Evolutionary conservation across 1,284 basidiomycete genomes (phyloP), one percentile per base, ranked within the genome.

Genomic region (Ustilago lituana): DNA sequence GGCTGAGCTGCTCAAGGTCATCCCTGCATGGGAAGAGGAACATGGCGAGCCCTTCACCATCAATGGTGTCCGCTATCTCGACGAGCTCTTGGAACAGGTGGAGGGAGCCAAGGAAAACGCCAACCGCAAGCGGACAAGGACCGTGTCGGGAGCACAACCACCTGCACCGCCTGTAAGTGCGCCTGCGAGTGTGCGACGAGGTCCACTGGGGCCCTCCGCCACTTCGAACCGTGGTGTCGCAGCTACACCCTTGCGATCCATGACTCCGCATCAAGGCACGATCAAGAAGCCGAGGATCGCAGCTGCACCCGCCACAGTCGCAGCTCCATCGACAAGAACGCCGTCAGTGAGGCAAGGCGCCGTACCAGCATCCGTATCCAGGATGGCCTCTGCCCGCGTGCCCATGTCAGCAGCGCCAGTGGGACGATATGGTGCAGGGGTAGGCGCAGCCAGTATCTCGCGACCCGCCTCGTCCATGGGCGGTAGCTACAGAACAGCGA

Each of bases 11-110:
- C 83, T 96, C 10, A 83, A 85, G 0, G 86, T 88, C 0, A 88
- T 98, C 50, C 91, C 94, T 1, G 84, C 85, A 8, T 99, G 95
- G 95, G 95, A 99, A 83, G 87, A 89, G 46, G 87, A 89, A 69
- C 85, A 90, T 17, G 88, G 87, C 0, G 86, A 88, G 17, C 86
- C 88, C 0, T 98, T 98, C 86, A 86, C 92, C 41, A 90, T 97
- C 10, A 88, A 92, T 64, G 94, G 94, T 7, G 87, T 89, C 66
- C 88, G 91, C 61, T 90, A 97, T 73, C 83, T 95, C 23, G 89
- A 91, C 50, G 85, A 90, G 60, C 87, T 98, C 24, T 24, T 64
- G 23, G 73, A 74, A n/a, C 64, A 71, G 54, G 62, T 74, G 6
- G 77, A 60, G 10, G 73, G 66, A 9, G 52, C 66, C 14, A 77